Evolutionary conservation across 1,284 basidiomycete genomes (phyloP).

Genomic region (Farysia itapuensis): DNA sequence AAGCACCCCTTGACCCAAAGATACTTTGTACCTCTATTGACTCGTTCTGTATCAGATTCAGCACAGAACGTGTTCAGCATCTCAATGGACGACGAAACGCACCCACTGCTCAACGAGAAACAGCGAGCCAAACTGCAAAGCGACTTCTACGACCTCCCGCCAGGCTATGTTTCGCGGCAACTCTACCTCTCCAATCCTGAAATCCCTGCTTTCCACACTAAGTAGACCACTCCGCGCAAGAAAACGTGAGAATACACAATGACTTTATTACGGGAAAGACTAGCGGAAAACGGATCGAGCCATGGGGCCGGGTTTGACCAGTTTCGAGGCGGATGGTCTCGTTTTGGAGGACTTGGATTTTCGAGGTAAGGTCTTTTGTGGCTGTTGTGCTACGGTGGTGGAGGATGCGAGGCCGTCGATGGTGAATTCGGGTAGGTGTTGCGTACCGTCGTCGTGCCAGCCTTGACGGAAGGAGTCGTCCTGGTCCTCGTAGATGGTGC

Average conservation of each 20-base stretch:
- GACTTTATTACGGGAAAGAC: too few species aligned
- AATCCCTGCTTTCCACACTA: too few species aligned
- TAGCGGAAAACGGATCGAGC: conserved; percentile 23
- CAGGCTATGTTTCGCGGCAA: conserved; percentile 33
- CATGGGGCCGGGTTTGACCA: conserved; percentile 27
- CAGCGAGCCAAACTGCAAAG: conserved; percentile 2
- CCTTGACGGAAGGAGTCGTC: conserved; percentile 17
- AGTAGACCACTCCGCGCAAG: not conserved
- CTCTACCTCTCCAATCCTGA: conserved; percentile 4
- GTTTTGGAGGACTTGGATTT: conserved; percentile 1
- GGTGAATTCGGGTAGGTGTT: conserved; percentile 26
- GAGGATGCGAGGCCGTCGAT: conserved; percentile 9
- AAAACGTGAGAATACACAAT: not conserved
- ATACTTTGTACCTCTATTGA: too few species aligned
- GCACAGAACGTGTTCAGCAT: conserved; percentile 14
- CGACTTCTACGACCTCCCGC: conserved; percentile 40
- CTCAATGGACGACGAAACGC: conserved; percentile 5
- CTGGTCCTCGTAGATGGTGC: conserved; percentile 12
- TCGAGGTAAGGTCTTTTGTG: not conserved
- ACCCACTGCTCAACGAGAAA: conserved; percentile 8
- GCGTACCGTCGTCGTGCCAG: conserved; percentile 19
- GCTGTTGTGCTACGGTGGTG: conserved; percentile 1
- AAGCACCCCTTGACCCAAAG: too few species aligned
- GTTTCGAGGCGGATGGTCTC: conserved; percentile 11
- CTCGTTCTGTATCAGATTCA: conserved; percentile 3